Evolutionary conservation across 805 yeast species (phyloP).

Genomic region (Ogataea minuta): DNA sequence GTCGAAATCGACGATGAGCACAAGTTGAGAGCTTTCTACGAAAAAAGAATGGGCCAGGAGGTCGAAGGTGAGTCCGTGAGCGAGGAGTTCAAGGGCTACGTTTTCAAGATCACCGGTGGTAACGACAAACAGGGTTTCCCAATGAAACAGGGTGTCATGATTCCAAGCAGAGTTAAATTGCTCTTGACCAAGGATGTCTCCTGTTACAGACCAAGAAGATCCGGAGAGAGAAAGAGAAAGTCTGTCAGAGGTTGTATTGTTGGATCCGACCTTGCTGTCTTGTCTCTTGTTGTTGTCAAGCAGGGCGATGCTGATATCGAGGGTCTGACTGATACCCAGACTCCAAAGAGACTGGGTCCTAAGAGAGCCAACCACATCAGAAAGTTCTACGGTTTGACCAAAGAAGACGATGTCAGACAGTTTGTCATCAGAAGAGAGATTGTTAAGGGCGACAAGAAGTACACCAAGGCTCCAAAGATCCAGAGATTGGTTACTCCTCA

Average conservation of each 20-base stretch:
- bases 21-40: conserved; percentile 97
- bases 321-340: conserved; percentile 91
- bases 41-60: conserved; percentile 99
- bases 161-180: conserved; percentile 98
- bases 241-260: conserved; percentile 99
- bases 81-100: conserved; percentile 99
- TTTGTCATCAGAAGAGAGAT: conserved; percentile 98
- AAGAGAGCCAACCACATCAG: conserved; percentile 99
- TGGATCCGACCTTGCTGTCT: conserved; percentile 93
- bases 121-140: conserved; percentile 99
- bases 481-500: conserved; percentile 99
- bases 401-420: conserved; percentile 86
- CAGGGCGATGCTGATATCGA: conserved; percentile 95
- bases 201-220: conserved; percentile 99
- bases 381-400: conserved; percentile 97
- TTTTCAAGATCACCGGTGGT: conserved; percentile 99
- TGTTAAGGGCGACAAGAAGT: conserved; percentile 95
- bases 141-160: conserved; percentile 99
- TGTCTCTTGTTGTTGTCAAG: conserved; percentile 90
- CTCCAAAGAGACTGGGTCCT: conserved; percentile 99
- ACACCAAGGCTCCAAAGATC: conserved; percentile 99
- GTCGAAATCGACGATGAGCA: conserved; percentile 99
- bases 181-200: conserved; percentile 91
- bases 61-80: conserved; percentile 98
- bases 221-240: conserved; percentile 99